Base-by-base conservation (phyloP, 2,329 filamentous ascomycete species). In the Venturia aucupariae region DNA sequence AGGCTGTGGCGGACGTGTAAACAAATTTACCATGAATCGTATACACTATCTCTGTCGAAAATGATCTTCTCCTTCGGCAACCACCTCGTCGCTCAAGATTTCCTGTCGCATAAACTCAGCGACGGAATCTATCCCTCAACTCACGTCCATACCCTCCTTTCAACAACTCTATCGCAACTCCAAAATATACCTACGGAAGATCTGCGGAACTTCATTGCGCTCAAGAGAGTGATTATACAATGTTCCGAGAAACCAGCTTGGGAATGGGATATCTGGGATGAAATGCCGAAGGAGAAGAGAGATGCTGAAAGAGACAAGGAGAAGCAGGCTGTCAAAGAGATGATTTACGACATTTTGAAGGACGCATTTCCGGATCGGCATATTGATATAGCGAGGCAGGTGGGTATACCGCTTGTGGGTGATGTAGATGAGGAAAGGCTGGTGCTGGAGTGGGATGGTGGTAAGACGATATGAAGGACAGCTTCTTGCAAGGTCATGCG, bases 51-150 rank as follows among this genome's bases (percentile, higher is more conserved):
- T 35, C 30, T 57, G 7, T 57, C 51, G 19, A 32, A 11, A n/a
- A 57, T 57, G 17, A n/a, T 57, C 27, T 57, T 57, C 27, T 32
- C 27, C 15, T 57, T 57, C 19, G 51, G 15, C 15, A 57, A 57
- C 51, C 51, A 57, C 19, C 30, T 57, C 15, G 51, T 57, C 27
- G 51, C 51, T 15, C 51, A 57, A 35, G 51, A 57, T 57, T 57
- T 57, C 51, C 30, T 57, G 4, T 35, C 51, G 51, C 27, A 38
- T 15, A 22, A 57, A 35, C 51, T 57, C 22, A 27, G 30, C 30
- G 51, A 57, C 24, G 51, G 30, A 2, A 57, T 35, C 15, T 35
- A 11, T 19, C 51, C 51, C 15, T n/a, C 15, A 7, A 22, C 51
- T 4, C 35, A 57, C 30, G 51, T 57, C 15, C 27, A 17, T 5